These are phyloP conservation scores for Paramecium bursaria DNA, from an alignment of 73 alveolate species.

Conservation along the genomic window DNA sequence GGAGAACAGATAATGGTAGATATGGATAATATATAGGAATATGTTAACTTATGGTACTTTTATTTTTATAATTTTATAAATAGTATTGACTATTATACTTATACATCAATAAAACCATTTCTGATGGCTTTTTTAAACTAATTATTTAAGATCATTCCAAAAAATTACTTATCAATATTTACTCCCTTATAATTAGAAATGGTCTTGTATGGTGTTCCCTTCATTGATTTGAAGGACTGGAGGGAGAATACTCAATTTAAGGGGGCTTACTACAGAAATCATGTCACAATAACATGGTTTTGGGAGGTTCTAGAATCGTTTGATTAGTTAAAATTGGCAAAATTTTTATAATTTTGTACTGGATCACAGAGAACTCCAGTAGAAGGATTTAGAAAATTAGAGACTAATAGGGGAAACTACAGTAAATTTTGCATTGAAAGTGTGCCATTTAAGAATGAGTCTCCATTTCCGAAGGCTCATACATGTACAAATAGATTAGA, in stretches of 20 bases:
- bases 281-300: conserved; percentile 91
- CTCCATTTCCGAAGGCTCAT: conserved; percentile 93
- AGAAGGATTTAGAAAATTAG: conserved; percentile 87
- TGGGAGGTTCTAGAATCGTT: conserved; percentile 86
- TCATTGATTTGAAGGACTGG: conserved; percentile 95
- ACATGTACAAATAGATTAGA: conserved; percentile 98
- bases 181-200: conserved; percentile 79
- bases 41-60: conserved; percentile 59
- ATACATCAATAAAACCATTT: conserved; percentile 61
- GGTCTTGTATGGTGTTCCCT: conserved; percentile 80
- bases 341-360: conserved; percentile 92
- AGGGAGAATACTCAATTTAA: conserved; percentile 84
- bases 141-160: conserved; percentile 78
- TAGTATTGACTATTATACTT: conserved; percentile 73
- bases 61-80: neutral
- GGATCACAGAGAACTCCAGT: conserved; percentile 95
- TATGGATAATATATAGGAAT: conserved; percentile 66
- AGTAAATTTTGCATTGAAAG: conserved; percentile 83
- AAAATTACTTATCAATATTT: conserved; percentile 66
- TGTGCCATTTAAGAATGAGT: conserved; percentile 75
- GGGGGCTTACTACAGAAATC: conserved; percentile 79
- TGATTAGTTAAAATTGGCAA: conserved; percentile 80
- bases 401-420: conserved; percentile 87
- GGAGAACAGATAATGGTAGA: conserved; percentile 8
- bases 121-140: conserved; percentile 72